Evolutionary conservation across 2,329 filamentous ascomycete species (phyloP), one percentile per base, ranked within the genome.

Genomic region (Alternaria hordeiaustralica): DNA sequence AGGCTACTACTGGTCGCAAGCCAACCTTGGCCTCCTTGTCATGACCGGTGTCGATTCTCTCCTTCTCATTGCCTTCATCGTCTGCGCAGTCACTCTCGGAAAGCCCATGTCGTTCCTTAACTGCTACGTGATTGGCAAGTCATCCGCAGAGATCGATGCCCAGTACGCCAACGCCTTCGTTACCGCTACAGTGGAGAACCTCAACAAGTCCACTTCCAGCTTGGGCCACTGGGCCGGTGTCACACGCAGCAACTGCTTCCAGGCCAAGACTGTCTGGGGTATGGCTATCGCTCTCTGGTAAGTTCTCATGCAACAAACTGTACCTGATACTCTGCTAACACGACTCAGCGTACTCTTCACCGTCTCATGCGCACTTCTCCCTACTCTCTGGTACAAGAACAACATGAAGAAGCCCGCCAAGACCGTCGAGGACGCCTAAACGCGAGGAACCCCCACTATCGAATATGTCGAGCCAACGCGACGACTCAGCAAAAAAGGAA

Each of bases 251-350:
- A 91, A 92, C 59, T 97, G 94, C 83, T 89, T 90, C 74, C 89
- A 96, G 83, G 89, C 94, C 79, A 96, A 97, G 85, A 88, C 91
- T 15, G 88, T 96, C 69, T 97, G 94, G 94, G 94, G 93, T 1
- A 81, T 97, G 64, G 88, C 89, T 78, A 94, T 97, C 79, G 89
- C 89, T 5, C 86, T 96, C 54, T 93, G 87, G 87, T 88, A 76
- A 75, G 85, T 83, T 33, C 4, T 12, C 13, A n/a, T 2, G 0
- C 26, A 6, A n/a, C 25, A 13, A 0, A 13, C 11, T 0, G 13
- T 21, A 12, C 5, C 23, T 4, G 11, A 21, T 11, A 5, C 10
- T 18, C 3, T 50, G 49, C 68, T 77, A 67, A 75, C 30, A 11
- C 2, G 1, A 6, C 30, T 63, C 23, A 82, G 81, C 68, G 80